Conservation (phyloP, 2,329 filamentous ascomycete genomes). For the Cytospora piceicola region DNA sequence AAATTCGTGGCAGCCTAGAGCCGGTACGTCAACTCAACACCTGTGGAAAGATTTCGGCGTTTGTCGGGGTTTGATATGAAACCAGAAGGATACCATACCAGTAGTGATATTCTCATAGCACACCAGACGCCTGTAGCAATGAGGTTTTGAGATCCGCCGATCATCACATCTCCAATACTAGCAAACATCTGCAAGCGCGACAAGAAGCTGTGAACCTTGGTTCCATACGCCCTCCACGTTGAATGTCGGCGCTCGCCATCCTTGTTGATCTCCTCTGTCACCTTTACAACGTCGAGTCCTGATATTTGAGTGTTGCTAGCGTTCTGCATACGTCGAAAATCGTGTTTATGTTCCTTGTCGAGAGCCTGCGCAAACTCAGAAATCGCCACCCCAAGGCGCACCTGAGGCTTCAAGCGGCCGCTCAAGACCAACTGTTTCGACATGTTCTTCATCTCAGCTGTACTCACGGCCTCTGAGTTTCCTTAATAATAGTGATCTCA, state of each 20-base stretch:
- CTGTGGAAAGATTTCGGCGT: too few species aligned
- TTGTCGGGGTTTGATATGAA: too few species aligned
- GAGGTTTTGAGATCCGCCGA: conserved; percentile 27
- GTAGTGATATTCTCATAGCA: conserved; percentile 24
- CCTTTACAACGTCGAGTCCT: conserved; percentile 21
- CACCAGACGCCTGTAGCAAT: conserved; percentile 30
- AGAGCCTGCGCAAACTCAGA: conserved; percentile 9
- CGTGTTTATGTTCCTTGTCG: background rate
- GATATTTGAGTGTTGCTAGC: background rate
- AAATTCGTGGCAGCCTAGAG: background rate
- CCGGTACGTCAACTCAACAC: background rate
- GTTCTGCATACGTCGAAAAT: background rate
- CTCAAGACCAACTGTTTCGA: background rate
- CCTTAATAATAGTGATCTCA: background rate
- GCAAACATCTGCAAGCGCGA: conserved; percentile 25
- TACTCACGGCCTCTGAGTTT: background rate
- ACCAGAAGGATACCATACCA: conserved; percentile 1
- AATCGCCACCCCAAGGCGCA: conserved; percentile 7
- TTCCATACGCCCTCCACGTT: conserved; percentile 21
- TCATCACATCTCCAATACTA: conserved; percentile 24
- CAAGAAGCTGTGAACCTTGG: conserved; percentile 20
- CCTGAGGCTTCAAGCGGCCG: conserved; percentile 13
- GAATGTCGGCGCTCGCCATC: conserved; percentile 23
- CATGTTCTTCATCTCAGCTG: background rate
- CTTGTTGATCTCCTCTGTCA: conserved; percentile 32